phyloP scores from a whole-genome alignment of 1,139 yeast genomes.

The Candida sanyaensis region DNA sequence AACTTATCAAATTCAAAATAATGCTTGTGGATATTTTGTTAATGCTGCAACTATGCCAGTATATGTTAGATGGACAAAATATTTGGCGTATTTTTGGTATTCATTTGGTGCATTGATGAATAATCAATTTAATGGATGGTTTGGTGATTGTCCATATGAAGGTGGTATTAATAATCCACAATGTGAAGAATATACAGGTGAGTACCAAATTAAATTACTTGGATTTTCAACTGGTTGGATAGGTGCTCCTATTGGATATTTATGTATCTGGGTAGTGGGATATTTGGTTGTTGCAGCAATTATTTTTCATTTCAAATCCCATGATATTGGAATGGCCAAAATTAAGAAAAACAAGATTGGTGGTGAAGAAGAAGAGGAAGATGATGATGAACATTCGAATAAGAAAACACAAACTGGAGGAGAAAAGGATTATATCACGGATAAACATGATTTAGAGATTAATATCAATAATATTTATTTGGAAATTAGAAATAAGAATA shows the following conservation, averaged over 20 bases:
- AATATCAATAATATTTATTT: slow-evolving; percentile 22
- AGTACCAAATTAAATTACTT: slow-evolving; percentile 51
- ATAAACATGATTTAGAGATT: slow-evolving; percentile 18
- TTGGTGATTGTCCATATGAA: slow-evolving; percentile 57
- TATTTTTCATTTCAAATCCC: slow-evolving; percentile 46
- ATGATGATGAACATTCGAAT: slow-evolving; percentile 14
- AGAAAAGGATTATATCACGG: slow-evolving; percentile 6
- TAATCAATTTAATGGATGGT: slow-evolving; percentile 63
- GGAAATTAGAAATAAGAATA: slow-evolving; percentile 16
- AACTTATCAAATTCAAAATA: slow-evolving; percentile 69
- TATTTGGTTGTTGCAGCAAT: slow-evolving; percentile 52
- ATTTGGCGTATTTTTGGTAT: slow-evolving; percentile 75
- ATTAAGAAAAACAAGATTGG: slow-evolving; percentile 38
- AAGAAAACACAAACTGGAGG: not conserved
- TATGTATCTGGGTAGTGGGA: slow-evolving; percentile 61
- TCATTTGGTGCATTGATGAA: slow-evolving; percentile 70
- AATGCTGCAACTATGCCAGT: slow-evolving; percentile 79
- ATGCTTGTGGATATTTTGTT: slow-evolving; percentile 82
- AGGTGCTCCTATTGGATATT: slow-evolving; percentile 62
- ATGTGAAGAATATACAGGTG: slow-evolving; percentile 53
- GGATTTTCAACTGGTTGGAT: slow-evolving; percentile 71
- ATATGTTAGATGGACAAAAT: slow-evolving; percentile 82
- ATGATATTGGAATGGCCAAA: slow-evolving; percentile 56
- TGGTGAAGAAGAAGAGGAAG: slow-evolving; percentile 29
- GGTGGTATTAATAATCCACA: slow-evolving; percentile 17